These are phyloP conservation scores for Candida taoyuanica DNA, from an alignment of 805 yeast species.

Conservation along the genomic window DNA sequence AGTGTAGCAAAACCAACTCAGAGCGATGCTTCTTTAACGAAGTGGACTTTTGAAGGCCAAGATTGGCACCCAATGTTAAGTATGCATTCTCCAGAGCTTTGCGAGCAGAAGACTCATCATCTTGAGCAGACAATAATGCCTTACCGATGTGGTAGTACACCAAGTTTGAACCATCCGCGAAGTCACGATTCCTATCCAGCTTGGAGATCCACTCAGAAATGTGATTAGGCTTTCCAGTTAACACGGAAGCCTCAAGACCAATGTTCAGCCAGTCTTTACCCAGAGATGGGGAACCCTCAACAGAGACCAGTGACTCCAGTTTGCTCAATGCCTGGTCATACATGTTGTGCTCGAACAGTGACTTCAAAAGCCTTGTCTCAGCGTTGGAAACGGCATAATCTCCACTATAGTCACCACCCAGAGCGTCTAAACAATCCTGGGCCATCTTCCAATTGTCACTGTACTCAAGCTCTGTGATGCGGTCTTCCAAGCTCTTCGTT, in stretches of 20 bases:
- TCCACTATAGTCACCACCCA: slow-evolving; percentile 37
- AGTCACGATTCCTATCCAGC: slow-evolving; percentile 39
- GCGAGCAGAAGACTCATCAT: slow-evolving; percentile 32
- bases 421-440: slow-evolving; percentile 72
- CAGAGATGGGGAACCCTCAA: slow-evolving; percentile 2
- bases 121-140: slow-evolving; percentile 41
- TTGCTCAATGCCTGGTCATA: slow-evolving; percentile 46
- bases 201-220: slow-evolving; percentile 55
- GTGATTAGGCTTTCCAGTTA: slow-evolving; percentile 49
- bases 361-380: slow-evolving; percentile 57
- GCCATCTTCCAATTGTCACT: slow-evolving; percentile 86
- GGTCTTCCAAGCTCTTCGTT: slow-evolving; percentile 64
- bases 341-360: slow-evolving; percentile 71
- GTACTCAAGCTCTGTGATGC: slow-evolving; percentile 75
- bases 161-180: slow-evolving; percentile 49
- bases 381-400: slow-evolving; percentile 27
- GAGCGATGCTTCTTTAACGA: slow-evolving; percentile 48
- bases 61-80: slow-evolving; percentile 52
- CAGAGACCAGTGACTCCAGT: slow-evolving; percentile 14
- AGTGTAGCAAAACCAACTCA: slow-evolving; percentile 51
- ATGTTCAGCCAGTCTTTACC: slow-evolving; percentile 51
- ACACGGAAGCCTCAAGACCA: slow-evolving; percentile 73
- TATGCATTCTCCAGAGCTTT: slow-evolving; percentile 47
- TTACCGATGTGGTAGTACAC: slow-evolving; percentile 63
- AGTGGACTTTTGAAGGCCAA: slow-evolving; percentile 44